These are phyloP conservation scores for Phylloporus sp. DNA, from an alignment of 768 basidiomycete species.

Conservation along the genomic window DNA sequence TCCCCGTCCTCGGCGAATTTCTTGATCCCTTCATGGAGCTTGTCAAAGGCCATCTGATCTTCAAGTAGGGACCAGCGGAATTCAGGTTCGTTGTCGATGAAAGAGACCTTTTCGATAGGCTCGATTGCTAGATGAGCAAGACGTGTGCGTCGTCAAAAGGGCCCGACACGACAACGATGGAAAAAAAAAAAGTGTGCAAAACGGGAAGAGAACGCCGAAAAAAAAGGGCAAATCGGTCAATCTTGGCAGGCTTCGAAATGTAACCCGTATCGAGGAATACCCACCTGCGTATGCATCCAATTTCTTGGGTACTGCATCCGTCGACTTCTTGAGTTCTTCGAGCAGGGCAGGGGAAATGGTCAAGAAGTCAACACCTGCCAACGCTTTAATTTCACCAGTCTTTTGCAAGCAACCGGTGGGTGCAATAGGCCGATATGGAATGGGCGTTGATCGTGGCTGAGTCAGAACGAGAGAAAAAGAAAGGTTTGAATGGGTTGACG, in stretches of 20 bases:
- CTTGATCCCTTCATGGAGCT: constrained; percentile 96
- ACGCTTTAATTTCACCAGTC: constrained; percentile 87
- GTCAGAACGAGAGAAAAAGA: constrained; percentile 1
- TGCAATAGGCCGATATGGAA: constrained; percentile 3
- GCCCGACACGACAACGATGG: neutral
- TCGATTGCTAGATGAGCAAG: constrained; percentile 40
- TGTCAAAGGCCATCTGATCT: constrained; percentile 98
- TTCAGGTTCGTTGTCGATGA: constrained; percentile 87
- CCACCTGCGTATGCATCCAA: constrained; percentile 62
- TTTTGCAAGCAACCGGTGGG: constrained; percentile 27
- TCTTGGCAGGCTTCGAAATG: constrained; percentile 2
- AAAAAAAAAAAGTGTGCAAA: neutral
- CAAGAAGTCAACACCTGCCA: constrained; percentile 96
- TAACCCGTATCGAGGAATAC: constrained; percentile 21
- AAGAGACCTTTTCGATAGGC: constrained; percentile 72
- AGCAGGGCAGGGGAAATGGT: constrained; percentile 90
- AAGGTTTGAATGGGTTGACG: constrained; percentile 24
- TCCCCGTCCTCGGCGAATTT: constrained; percentile 96
- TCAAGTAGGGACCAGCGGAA: constrained; percentile 94
- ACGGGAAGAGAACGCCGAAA: too few relatives aligned
- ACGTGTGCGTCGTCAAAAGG: neutral
- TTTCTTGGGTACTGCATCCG: constrained; percentile 74
- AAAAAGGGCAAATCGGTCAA: constrained; percentile 10
- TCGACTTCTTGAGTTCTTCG: constrained; percentile 86
- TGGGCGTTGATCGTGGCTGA: neutral